Evolutionary conservation across 441 rosid genomes (phyloP), one percentile per base, ranked within the genome.

Genomic region (Mallotus repandus): DNA sequence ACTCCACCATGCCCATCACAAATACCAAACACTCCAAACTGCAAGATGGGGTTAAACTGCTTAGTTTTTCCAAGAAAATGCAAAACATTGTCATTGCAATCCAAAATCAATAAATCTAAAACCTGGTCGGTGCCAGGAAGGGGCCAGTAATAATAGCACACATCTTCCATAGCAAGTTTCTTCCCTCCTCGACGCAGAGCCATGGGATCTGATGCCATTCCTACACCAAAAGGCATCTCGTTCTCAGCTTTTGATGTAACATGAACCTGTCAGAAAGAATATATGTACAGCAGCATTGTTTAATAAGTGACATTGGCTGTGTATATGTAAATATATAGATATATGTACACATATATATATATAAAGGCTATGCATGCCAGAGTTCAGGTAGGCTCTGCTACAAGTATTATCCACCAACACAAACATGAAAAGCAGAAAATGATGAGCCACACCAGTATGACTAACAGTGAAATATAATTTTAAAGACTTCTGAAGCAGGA

Each of bases 1-100:
- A 74, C 87, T 75, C 98, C 97, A 69, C 97, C 94, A 82, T 96
- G 98, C 74, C 99, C 99, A 85, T 93, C 99, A 80, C 97, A 96
- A 77, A 96, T 85, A 77, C 97, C 91, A 85, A 96, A 91, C 76
- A 91, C 72, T 73, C 99, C 99, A 81, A 91, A 93, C 99, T 96
- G 90, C 83, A 84, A 84, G 61, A 60, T 55, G 13, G 49, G 52
- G 56, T 61, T 60, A 70, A 61, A 72, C 62, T 35, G 50, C 29
- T 80, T 71, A 81, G 77, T 79, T 74, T 69, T 74, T 32, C 32
- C 46, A 48, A 76, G 70, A 70, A 72, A 75, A 66, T 12, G 58
- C 59, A 67, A 59, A 56, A 54, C 13, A 52, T 63, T 38, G 57
- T 71, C 43, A 54, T 29, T 72, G 48, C 14, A 59, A 32, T 32